Evolutionary conservation across 192 early-diverging fungal species (phyloP).

Genomic region (Coemansia sp.): DNA sequence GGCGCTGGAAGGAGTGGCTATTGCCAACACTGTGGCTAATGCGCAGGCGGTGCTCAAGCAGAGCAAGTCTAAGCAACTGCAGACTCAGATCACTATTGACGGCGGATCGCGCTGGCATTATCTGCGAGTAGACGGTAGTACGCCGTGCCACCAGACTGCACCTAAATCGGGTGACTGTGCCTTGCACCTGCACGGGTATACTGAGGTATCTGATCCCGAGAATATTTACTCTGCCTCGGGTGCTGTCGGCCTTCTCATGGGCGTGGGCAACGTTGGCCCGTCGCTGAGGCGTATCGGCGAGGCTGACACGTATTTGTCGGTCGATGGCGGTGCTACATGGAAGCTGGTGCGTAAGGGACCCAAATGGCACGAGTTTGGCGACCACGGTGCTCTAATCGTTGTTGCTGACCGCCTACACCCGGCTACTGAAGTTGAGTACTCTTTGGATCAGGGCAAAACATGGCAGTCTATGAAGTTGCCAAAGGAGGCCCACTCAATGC

Average conservation of each 20-base stretch:
- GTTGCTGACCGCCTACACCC: conserved; percentile 77
- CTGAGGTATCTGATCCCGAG: conserved; percentile 72
- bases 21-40: conserved; percentile 82
- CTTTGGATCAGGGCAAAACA: conserved; percentile 75
- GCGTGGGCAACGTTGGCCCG: conserved; percentile 88
- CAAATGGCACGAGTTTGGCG: conserved; percentile 91
- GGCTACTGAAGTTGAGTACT: conserved; percentile 64
- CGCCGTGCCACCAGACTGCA: conserved; percentile 58
- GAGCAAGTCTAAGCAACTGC: conserved; percentile 61
- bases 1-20: conserved; percentile 79
- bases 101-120: conserved; percentile 76
- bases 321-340: conserved; percentile 89
- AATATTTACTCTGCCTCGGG: conserved; percentile 79
- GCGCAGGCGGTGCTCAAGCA: conserved; percentile 57
- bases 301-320: conserved; percentile 82
- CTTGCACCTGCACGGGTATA: conserved; percentile 86
- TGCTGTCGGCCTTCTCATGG: conserved; percentile 87
- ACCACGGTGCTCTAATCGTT: conserved; percentile 86
- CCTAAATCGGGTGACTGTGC: conserved; percentile 56
- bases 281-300: conserved; percentile 65
- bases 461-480: conserved; percentile 67
- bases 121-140: conserved; percentile 29
- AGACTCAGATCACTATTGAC: conserved; percentile 74
- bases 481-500: conserved; percentile 68
- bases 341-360: conserved; percentile 76